phyloP scores from a whole-genome alignment of 345 rosid species.

The Salix viminalis region DNA sequence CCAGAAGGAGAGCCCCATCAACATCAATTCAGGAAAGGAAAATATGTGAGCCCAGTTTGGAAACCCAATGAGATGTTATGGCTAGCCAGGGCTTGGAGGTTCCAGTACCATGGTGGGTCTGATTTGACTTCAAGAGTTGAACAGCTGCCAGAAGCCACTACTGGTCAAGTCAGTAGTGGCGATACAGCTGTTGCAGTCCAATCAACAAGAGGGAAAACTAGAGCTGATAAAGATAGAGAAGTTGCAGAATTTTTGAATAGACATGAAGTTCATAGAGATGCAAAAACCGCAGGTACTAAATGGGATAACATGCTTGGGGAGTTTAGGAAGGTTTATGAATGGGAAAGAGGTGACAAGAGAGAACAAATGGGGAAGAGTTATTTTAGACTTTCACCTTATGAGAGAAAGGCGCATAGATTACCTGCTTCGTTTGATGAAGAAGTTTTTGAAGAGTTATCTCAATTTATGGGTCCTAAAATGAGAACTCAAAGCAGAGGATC shows the following conservation, averaged over 20 bases:
- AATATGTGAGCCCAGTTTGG: slow-evolving; percentile 98
- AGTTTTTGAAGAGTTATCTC: slow-evolving; percentile 86
- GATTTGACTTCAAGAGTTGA: slow-evolving; percentile 33
- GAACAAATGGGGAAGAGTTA: slow-evolving; percentile 85
- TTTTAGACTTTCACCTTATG: slow-evolving; percentile 91
- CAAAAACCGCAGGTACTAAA: slow-evolving; percentile 94
- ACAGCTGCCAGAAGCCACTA: slow-evolving; percentile 8
- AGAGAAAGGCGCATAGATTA: slow-evolving; percentile 69
- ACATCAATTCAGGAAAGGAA: slow-evolving; percentile 76
- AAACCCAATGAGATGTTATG: slow-evolving; percentile 97
- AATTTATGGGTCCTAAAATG: slow-evolving; percentile 83
- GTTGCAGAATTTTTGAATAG: slow-evolving; percentile 84
- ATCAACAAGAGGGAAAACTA: slow-evolving; percentile 64
- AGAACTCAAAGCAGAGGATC: slow-evolving; percentile 45
- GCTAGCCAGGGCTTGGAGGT: slow-evolving; percentile 92
- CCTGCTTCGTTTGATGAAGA: slow-evolving; percentile 98
- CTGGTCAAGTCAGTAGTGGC: slow-evolving; percentile 16
- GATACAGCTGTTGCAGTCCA: slow-evolving; percentile 18
- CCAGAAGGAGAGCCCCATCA: slow-evolving; percentile 47
- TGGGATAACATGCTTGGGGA: slow-evolving; percentile 99
- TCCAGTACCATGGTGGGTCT: slow-evolving; percentile 61
- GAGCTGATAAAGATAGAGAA: slow-evolving; percentile 91
- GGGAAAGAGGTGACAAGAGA: slow-evolving; percentile 81
- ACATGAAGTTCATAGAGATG: slow-evolving; percentile 77
- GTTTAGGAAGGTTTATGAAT: slow-evolving; percentile 85